Percentiles rank a stretch among this genome's conserved stretches.
Conservation (phyloP, 1,284 basidiomycete genomes). For the Inonotus hispidus region DNA sequence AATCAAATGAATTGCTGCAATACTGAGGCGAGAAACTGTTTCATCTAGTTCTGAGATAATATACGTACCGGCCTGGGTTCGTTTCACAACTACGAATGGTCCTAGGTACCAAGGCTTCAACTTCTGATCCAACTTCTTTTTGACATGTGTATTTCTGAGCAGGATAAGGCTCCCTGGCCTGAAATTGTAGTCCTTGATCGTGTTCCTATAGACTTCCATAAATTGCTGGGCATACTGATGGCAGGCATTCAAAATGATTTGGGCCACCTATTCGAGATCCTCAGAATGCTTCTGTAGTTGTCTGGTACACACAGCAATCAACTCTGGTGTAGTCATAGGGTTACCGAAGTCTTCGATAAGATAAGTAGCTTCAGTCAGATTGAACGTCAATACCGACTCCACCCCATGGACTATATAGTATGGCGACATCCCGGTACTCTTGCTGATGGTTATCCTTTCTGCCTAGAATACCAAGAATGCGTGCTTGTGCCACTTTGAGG, state of each 20-base stretch:
- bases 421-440: conserved; percentile 22
- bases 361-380: conserved; percentile 21
- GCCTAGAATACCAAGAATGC: conserved; percentile 23
- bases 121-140: conserved; percentile 26
- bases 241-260: neutral
- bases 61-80: conserved; percentile 28
- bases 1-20: neutral
- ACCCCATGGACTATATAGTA: conserved; percentile 22
- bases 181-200: neutral
- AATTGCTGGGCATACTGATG: neutral
- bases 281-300: neutral
- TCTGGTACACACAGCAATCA: neutral
- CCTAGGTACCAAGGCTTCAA: conserved; percentile 27
- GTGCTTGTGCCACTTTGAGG: conserved; percentile 12
- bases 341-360: neutral
- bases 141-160: conserved; percentile 25
- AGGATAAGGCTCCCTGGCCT: conserved; percentile 25
- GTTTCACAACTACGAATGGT: conserved; percentile 27
- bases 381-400: conserved; percentile 23
- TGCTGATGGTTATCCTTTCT: conserved; percentile 22
- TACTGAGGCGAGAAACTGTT: neutral
- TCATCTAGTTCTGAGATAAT: conserved; percentile 13
- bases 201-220: neutral
- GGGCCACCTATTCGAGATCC: neutral
- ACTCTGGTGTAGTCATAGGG: neutral